phyloP scores from a whole-genome alignment of 176 grass and related monocot genomes.

The Paspalum vaginatum region DNA sequence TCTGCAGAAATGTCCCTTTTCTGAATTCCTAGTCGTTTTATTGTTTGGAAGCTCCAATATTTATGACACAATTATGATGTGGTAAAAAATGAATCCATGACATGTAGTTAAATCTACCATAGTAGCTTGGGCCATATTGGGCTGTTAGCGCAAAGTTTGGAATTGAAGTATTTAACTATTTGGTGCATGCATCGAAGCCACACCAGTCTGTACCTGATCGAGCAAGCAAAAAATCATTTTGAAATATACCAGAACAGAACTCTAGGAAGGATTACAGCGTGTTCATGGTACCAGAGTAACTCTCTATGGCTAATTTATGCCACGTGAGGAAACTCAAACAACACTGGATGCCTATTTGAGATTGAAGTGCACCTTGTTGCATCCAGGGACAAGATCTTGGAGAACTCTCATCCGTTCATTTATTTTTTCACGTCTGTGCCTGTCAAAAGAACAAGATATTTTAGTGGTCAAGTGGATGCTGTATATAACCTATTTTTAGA shows the following conservation, averaged over 20 bases:
- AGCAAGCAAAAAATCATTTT: too few species aligned
- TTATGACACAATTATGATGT: constrained; percentile 7
- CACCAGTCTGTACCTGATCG: too few species aligned
- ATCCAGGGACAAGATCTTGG: constrained; percentile 96
- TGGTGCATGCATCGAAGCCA: too few species aligned
- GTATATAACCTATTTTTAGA: background rate
- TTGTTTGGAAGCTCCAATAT: constrained; percentile 15
- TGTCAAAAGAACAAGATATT: constrained; percentile 46
- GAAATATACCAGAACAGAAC: too few species aligned
- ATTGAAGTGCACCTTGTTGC: constrained; percentile 79
- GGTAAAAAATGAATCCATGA: constrained; percentile 17
- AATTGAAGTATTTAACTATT: background rate
- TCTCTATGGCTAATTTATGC: background rate
- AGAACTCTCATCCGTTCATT: constrained; percentile 96
- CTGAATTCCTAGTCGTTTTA: background rate
- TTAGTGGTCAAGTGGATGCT: constrained; percentile 14
- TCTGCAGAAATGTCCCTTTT: background rate
- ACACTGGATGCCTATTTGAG: too few species aligned
- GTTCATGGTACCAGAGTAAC: constrained; percentile 9
- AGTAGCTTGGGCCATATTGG: background rate
- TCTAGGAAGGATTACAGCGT: background rate
- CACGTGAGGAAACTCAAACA: background rate
- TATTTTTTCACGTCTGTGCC: constrained; percentile 97
- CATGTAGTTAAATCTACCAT: background rate
- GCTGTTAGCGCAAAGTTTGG: constrained; percentile 1